phyloP scores from a whole-genome alignment of 331 rosid genomes.

The Malus hybrid region DNA sequence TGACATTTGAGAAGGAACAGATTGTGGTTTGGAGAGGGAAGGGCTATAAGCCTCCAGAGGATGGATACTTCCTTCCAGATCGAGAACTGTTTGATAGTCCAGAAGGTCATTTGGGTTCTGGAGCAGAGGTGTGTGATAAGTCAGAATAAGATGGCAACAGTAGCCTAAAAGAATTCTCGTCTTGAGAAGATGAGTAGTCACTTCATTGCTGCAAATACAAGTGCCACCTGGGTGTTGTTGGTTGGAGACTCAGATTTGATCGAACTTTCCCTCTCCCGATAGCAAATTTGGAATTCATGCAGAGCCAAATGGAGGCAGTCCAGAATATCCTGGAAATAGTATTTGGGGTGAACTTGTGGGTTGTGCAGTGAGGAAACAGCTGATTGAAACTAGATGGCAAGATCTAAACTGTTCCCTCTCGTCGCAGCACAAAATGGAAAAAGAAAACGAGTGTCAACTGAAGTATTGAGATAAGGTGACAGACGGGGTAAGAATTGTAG shows the following conservation, averaged over 20 bases:
- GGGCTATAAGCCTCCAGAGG: constrained; percentile 41
- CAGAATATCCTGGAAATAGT: not conserved
- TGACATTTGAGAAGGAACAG: constrained; percentile 84
- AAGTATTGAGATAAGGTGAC: not conserved
- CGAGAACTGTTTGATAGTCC: constrained; percentile 37
- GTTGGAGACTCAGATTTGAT: constrained; percentile 9
- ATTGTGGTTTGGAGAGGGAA: constrained; percentile 83
- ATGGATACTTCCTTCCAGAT: constrained; percentile 36
- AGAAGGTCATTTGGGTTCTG: constrained; percentile 10
- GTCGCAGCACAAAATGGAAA: not conserved
- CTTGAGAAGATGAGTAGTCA: constrained; percentile 2
- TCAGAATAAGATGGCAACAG: not conserved
- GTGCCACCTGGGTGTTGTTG: not conserved
- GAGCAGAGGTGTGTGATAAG: constrained; percentile 1
- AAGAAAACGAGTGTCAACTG: not conserved
- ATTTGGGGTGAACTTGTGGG: not conserved
- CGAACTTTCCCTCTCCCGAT: constrained; percentile 1
- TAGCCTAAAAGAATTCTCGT: constrained; percentile 7
- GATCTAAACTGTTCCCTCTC: not conserved
- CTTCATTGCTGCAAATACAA: constrained; percentile 7
- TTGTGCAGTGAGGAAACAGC: not conserved
- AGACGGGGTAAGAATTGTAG: not conserved
- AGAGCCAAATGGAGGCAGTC: not conserved
- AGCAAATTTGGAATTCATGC: not conserved
- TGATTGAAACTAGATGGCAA: not conserved